These are phyloP conservation scores for Dictyostelium firmibasis DNA, from an alignment of 78 protist species.

Conservation along the genomic window DNA sequence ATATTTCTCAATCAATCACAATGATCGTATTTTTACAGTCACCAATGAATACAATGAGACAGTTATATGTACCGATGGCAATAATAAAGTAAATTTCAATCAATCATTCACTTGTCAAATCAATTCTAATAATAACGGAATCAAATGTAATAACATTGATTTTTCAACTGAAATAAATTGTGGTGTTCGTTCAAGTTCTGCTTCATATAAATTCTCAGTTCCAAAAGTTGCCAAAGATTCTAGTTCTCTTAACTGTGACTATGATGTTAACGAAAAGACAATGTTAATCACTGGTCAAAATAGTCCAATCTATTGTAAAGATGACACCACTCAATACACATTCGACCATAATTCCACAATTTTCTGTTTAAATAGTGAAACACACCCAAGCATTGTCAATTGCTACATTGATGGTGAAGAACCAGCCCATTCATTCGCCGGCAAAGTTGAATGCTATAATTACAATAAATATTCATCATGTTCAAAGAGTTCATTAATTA, in stretches of 20 bases:
- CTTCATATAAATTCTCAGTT: not conserved
- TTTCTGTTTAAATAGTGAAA: not conserved
- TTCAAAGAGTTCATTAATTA: not conserved
- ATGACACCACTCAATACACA: not conserved
- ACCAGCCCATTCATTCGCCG: not conserved
- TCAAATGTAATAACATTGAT: not conserved
- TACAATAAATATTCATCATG: not conserved
- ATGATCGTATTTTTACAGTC: not conserved
- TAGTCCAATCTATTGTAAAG: not conserved
- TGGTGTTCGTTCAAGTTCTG: not conserved
- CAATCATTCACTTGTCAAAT: not conserved
- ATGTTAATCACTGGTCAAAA: not conserved
- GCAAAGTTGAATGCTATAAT: not conserved
- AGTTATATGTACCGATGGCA: not conserved
- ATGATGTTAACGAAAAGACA: not conserved
- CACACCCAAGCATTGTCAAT: not conserved
- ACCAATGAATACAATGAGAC: not conserved
- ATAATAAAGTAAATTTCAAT: not conserved
- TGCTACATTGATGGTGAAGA: not conserved
- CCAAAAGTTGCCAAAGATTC: not conserved
- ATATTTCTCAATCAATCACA: not conserved
- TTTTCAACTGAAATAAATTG: not conserved
- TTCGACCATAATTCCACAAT: not conserved
- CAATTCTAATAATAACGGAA: not conserved
- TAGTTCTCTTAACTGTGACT: not conserved